Conservation (phyloP, 169 alveolate genomes). For the Plasmodium chabaudi region DNA sequence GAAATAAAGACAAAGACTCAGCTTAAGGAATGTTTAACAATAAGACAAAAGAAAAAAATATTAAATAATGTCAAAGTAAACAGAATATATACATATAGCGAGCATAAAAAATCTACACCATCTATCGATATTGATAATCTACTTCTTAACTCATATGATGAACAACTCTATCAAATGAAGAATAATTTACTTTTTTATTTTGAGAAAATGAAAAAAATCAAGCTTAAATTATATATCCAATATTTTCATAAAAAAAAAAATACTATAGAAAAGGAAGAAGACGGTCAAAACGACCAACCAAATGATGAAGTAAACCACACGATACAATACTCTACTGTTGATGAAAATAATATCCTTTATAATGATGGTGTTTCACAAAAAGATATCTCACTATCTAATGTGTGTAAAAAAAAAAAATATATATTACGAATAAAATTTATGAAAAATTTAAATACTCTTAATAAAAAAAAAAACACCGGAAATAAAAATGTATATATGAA, state of each 20-base stretch:
- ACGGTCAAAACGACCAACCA: not conserved
- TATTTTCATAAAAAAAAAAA: constrained; percentile 14
- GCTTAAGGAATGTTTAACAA: not conserved
- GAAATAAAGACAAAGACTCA: not conserved
- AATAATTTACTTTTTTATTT: constrained; percentile 24
- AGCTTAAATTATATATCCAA: constrained; percentile 18
- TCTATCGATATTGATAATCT: constrained; percentile 13
- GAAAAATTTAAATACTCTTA: constrained; percentile 12
- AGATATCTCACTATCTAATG: not conserved
- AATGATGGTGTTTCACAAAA: not conserved
- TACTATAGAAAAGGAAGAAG: constrained; percentile 1
- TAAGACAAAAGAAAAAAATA: constrained; percentile 3
- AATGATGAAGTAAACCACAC: no score
- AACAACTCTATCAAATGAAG: constrained; percentile 4
- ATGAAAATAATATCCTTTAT: no score
- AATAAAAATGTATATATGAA: constrained; percentile 50
- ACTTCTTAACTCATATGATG: constrained; percentile 28
- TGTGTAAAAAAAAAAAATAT: constrained; percentile 8
- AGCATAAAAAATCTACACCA: not conserved
- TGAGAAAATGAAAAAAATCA: constrained; percentile 25
- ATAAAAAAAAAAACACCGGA: constrained; percentile 57
- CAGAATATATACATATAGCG: not conserved
- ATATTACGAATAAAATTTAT: constrained; percentile 34
- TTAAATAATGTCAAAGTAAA: constrained; percentile 12
- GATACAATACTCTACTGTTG: no score